These are phyloP conservation scores for Hordeum marinum DNA, from an alignment of 176 grass and related monocot genomes.

Conservation along the genomic window DNA sequence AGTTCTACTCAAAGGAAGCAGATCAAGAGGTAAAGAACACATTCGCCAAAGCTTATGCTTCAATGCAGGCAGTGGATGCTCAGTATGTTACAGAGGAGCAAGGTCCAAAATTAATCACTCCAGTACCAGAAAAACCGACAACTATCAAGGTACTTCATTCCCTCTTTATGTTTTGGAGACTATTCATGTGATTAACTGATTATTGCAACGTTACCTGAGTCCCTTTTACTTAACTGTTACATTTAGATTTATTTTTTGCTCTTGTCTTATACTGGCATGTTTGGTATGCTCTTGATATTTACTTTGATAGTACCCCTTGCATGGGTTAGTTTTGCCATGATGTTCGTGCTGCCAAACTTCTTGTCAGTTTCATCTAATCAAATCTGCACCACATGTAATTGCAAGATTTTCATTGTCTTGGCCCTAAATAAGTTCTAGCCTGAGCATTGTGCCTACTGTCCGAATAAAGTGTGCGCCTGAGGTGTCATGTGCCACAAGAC, in stretches of 20 bases:
- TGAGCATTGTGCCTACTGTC: too few relatives aligned
- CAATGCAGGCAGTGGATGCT: constrained; percentile 26
- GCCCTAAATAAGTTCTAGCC: too few relatives aligned
- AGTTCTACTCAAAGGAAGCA: constrained; percentile 76
- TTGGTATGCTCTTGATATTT: not conserved
- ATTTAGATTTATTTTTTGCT: not conserved
- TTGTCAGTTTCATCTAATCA: too few relatives aligned
- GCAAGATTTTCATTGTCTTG: too few relatives aligned
- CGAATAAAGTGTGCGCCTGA: too few relatives aligned
- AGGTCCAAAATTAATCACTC: constrained; percentile 59
- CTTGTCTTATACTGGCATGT: not conserved
- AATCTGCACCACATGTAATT: too few relatives aligned
- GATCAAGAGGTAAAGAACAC: constrained; percentile 75
- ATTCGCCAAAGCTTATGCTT: constrained; percentile 61
- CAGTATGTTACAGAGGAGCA: constrained; percentile 35
- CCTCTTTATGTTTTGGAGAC: not conserved
- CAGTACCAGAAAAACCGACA: too few relatives aligned
- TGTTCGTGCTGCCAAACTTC: too few relatives aligned
- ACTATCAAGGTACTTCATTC: constrained; percentile 61
- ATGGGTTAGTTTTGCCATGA: too few relatives aligned
- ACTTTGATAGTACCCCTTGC: too few relatives aligned
- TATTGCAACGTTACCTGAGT: not conserved
- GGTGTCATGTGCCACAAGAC: too few relatives aligned
- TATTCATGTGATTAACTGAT: not conserved
- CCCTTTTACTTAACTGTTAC: not conserved